Evolutionary conservation across 768 basidiomycete species (phyloP), one percentile per base, ranked within the genome.

Genomic region (Lactarius sp.): DNA sequence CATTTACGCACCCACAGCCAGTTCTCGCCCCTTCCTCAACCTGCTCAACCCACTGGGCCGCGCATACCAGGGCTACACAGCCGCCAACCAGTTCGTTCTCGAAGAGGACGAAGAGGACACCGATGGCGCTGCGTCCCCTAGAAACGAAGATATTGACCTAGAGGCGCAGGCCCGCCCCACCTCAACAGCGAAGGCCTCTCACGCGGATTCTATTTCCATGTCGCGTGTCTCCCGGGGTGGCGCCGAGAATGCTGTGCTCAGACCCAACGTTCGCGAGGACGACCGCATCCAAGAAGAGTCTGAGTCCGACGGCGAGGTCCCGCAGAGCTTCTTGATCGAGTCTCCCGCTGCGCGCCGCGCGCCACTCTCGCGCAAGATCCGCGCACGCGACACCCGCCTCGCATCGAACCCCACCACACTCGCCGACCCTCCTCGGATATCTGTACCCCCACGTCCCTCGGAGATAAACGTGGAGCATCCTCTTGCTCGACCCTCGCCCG

Each of bases 241-340:
- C 57, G 81, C 83, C 57, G 82, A 85, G 71, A 79, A 82, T 79
- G 81, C 77, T 68, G 70, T 78, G 8, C 75, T 90, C 53, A 84
- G 83, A 63, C 89, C 89, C 56, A 91, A 90, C 74, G 87, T 86
- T 68, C 87, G 83, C 69, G 78, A 80, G 68, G 82, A 86, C 70
- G 88, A 89, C 74, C 79, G 75, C 71, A 77, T 79, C 33, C 80
- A 85, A 62, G 78, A 79, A 49, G 80, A 80, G 53, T 85, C 88
- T 55, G 80, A 81, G 34, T 88, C 87, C 8, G 91, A 93, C 68
- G 91, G 88, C 60, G 92, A 93, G 72, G 90, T 89, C 2, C 92
- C 92, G 0, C 86, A 88, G 71, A 89, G 87, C 71, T 88, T 93
- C 70, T 87, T 92, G 83, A 86, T 93, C 68, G 91, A 94, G 74